phyloP scores from a whole-genome alignment of 129 eudicot species.

The sunflower (Helianthus annuus) region HanXRQr2.0-SUNRISE NC_035445.2:99582145-99582644 shows the following conservation, averaged over 20 bases:
- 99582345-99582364: background rate
- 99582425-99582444: too few relatives aligned
- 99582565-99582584: conserved; percentile 85
- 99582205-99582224: too few relatives aligned
- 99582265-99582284: background rate
- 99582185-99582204: too few relatives aligned
- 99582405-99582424: background rate
- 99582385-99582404: background rate
- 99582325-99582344: too few relatives aligned
- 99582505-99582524: conserved; percentile 84
- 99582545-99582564: conserved; percentile 85
- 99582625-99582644: conserved; percentile 81
- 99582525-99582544: conserved; percentile 91
- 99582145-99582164: background rate
- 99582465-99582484: background rate
- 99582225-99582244: too few relatives aligned
- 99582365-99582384: background rate
- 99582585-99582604: conserved; percentile 95
- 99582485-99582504: conserved; percentile 39
- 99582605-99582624: conserved; percentile 83
- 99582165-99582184: too few relatives aligned
- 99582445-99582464: background rate
- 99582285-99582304: background rate
- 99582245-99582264: background rate
- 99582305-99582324: too few relatives aligned